phyloP scores from a whole-genome alignment of 257 asterid genomes.

The Misopates orontium region DNA sequence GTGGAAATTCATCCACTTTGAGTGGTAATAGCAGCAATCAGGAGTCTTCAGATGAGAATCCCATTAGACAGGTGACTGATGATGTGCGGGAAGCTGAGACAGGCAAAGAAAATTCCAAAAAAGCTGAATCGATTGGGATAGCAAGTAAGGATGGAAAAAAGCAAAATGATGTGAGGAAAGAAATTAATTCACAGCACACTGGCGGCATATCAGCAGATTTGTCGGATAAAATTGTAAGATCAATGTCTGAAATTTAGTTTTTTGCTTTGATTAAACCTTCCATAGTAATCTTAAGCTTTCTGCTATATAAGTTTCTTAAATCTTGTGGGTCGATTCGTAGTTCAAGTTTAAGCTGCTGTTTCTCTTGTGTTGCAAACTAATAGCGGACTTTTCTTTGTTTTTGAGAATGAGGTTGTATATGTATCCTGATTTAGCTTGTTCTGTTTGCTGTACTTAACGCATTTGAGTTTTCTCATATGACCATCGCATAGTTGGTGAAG shows the following conservation, averaged over 20 bases:
- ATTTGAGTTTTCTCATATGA: no score
- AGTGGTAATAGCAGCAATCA: conserved; percentile 21
- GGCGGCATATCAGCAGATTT: conserved; percentile 31
- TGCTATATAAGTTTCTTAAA: no score
- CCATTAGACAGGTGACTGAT: conserved; percentile 55
- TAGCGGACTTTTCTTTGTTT: no score
- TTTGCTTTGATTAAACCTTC: no score
- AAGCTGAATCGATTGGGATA: conserved; percentile 32
- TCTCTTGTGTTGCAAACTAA: no score
- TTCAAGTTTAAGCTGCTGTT: no score
- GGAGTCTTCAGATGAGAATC: conserved; percentile 43
- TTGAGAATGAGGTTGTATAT: no score
- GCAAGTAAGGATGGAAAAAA: conserved; percentile 21
- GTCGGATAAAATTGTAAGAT: conserved; percentile 40
- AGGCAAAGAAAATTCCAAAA: conserved; percentile 23
- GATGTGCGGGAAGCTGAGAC: conserved; percentile 29
- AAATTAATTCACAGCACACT: conserved; percentile 27
- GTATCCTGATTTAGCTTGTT: no score
- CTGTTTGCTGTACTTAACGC: no score
- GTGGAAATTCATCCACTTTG: conserved; percentile 30
- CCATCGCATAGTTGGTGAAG: no score
- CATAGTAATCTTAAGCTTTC: no score
- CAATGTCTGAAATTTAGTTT: neutral
- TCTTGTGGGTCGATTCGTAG: no score
- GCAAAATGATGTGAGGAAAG: conserved; percentile 34